A percentile compares a stretch with the other conserved stretches of the same genome.
phyloP scores from a whole-genome alignment of 129 eudicot genomes.

The Centaurea solstitialis region DNA sequence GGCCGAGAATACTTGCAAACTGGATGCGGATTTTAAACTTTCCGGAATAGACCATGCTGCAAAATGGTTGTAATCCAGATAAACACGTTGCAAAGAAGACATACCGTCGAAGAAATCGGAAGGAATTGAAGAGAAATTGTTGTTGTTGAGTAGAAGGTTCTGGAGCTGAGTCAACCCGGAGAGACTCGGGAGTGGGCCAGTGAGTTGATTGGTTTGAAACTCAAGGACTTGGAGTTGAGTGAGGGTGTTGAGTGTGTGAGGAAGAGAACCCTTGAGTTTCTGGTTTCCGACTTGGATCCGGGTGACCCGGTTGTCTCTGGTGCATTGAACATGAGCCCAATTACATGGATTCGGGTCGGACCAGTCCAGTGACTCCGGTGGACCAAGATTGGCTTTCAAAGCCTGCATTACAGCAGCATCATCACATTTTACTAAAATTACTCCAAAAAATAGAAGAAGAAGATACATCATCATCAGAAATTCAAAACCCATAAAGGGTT shows the following conservation, averaged over 20 bases:
- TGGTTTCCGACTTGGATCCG: constrained; percentile 70
- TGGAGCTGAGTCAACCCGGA: constrained; percentile 67
- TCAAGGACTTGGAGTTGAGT: constrained; percentile 57
- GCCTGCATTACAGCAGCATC: constrained; percentile 63
- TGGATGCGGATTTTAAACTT: constrained; percentile 42
- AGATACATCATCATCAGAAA: neutral
- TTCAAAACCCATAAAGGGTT: constrained; percentile 38
- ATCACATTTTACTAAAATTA: constrained; percentile 8
- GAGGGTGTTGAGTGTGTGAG: constrained; percentile 47
- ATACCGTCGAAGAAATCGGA: constrained; percentile 73
- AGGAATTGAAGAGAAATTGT: constrained; percentile 58
- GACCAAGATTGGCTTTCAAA: constrained; percentile 32
- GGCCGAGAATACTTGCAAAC: constrained; percentile 62
- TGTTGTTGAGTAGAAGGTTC: constrained; percentile 43
- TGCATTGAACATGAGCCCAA: constrained; percentile 56
- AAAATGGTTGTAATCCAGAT: constrained; percentile 54
- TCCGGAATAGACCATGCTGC: constrained; percentile 62
- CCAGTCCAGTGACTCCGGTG: constrained; percentile 62
- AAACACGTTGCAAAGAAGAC: constrained; percentile 58
- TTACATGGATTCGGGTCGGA: constrained; percentile 63
- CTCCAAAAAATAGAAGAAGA: neutral
- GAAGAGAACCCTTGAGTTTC: constrained; percentile 56
- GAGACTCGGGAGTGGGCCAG: constrained; percentile 70
- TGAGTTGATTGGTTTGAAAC: constrained; percentile 46
- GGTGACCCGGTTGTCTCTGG: constrained; percentile 57